Evolutionary conservation across 805 yeast species (phyloP).

Genomic region (Grigorovia yakushimaensis): DNA sequence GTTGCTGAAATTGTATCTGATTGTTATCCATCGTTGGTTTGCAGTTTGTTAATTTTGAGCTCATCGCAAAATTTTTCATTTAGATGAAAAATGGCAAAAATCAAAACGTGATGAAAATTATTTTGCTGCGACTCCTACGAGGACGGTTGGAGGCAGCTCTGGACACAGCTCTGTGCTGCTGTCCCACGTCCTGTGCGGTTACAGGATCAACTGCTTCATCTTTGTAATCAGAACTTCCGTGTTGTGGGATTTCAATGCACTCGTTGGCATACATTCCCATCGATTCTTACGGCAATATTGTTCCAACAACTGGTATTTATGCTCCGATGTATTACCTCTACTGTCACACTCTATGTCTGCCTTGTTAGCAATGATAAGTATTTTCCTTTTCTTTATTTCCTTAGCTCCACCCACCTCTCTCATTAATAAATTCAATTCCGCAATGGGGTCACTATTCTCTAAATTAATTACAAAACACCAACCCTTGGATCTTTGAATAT

Average conservation of each 20-base stretch:
- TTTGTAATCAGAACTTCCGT: constrained; percentile 56
- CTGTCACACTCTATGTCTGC: constrained; percentile 56
- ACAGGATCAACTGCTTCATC: constrained; percentile 47
- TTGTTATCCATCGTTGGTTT: constrained; percentile 19
- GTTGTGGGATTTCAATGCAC: constrained; percentile 68
- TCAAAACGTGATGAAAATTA: not conserved
- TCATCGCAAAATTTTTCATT: constrained; percentile 16
- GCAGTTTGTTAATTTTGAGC: constrained; percentile 9
- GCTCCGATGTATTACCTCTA: constrained; percentile 30
- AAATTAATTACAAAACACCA: constrained; percentile 78
- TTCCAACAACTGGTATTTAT: constrained; percentile 37
- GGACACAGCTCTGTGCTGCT: no score
- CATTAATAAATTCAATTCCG: constrained; percentile 52
- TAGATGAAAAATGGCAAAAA: not conserved
- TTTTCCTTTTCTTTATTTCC: constrained; percentile 49
- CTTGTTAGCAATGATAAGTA: constrained; percentile 83
- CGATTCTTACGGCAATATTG: constrained; percentile 30
- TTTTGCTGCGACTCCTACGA: not conserved
- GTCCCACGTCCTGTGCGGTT: not conserved
- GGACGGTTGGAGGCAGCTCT: no score
- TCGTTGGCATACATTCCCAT: constrained; percentile 78
- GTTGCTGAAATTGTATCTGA: constrained; percentile 24
- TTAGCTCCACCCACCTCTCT: constrained; percentile 58
- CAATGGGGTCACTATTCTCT: constrained; percentile 55
- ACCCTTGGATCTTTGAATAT: constrained; percentile 85